These are phyloP conservation scores for Miscanthus lutarioriparius DNA, from an alignment of 176 grass and related monocot species.

Conservation along the genomic window DNA sequence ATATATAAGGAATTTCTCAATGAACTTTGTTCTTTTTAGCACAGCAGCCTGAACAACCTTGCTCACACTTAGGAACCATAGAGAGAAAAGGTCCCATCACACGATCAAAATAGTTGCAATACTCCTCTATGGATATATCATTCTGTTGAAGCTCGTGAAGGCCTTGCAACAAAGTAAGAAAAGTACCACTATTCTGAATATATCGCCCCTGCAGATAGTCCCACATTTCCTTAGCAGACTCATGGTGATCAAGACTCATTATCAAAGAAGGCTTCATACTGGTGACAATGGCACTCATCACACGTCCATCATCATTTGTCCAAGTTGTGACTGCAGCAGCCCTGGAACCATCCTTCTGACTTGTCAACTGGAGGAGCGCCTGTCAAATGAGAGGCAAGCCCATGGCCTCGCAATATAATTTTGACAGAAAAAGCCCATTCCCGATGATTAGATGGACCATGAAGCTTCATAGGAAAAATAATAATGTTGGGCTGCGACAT, in stretches of 20 bases:
- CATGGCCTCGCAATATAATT: background rate
- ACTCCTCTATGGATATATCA: background rate
- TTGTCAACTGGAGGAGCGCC: background rate
- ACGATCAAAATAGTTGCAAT: background rate
- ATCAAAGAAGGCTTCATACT: background rate
- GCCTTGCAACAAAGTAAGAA: background rate
- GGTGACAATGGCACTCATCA: background rate
- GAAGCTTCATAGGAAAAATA: no score
- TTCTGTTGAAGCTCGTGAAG: background rate
- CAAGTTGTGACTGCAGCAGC: background rate
- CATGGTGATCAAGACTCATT: background rate
- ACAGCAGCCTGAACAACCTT: background rate
- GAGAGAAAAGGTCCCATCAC: background rate
- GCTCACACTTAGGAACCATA: background rate
- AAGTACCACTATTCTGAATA: background rate
- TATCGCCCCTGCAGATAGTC: background rate
- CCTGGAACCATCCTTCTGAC: background rate
- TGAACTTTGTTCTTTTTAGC: background rate
- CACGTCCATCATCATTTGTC: background rate
- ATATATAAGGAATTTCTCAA: background rate
- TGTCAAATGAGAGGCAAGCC: background rate
- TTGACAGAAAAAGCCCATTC: background rate
- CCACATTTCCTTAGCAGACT: background rate
- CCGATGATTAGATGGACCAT: background rate
- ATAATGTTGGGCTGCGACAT: no score